Conservation (phyloP, 306 rosid species). For the Cucumis cinereus region DNA sequence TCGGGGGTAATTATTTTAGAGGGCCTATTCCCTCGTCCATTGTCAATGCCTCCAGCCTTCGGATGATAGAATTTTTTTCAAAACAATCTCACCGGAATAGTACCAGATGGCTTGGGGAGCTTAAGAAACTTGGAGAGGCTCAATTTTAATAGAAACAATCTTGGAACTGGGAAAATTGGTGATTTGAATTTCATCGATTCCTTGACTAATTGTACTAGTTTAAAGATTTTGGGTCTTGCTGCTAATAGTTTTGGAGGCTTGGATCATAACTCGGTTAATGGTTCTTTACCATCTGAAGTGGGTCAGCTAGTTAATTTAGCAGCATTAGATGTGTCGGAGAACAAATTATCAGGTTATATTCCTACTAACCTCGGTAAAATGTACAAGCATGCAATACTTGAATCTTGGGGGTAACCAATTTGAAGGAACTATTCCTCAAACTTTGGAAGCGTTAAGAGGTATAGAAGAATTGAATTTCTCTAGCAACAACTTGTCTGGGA, state of each 20-base stretch:
- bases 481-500: conserved; percentile 16
- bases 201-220: conserved; percentile 19
- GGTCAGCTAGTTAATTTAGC: conserved; percentile 7
- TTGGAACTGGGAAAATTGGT: conserved; percentile 19
- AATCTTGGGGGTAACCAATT: conserved; percentile 16
- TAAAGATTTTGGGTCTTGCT: conserved; percentile 2
- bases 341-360: conserved; percentile 21
- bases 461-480: conserved; percentile 19
- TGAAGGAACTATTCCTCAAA: conserved; percentile 18
- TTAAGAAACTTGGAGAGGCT: conserved; percentile 16
- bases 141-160: conserved; percentile 11
- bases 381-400: conserved; percentile 2
- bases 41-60: conserved; percentile 28
- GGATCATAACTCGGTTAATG: conserved; percentile 12
- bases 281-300: conserved; percentile 22
- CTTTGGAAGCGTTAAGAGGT: conserved; percentile 8
- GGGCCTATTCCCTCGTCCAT: conserved; percentile 32
- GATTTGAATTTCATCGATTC: conserved; percentile 9
- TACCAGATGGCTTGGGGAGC: conserved; percentile 28
- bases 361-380: conserved; percentile 10
- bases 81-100: conserved; percentile 21
- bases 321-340: conserved; percentile 12
- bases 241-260: conserved; percentile 12
- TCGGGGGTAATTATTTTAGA: conserved; percentile 18
- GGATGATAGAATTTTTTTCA: conserved; percentile 16